Evolutionary conservation across 2,329 filamentous ascomycete species (phyloP), one percentile per base, ranked within the genome.

Genomic region (Paracorniculantispora psalliotae): DNA sequence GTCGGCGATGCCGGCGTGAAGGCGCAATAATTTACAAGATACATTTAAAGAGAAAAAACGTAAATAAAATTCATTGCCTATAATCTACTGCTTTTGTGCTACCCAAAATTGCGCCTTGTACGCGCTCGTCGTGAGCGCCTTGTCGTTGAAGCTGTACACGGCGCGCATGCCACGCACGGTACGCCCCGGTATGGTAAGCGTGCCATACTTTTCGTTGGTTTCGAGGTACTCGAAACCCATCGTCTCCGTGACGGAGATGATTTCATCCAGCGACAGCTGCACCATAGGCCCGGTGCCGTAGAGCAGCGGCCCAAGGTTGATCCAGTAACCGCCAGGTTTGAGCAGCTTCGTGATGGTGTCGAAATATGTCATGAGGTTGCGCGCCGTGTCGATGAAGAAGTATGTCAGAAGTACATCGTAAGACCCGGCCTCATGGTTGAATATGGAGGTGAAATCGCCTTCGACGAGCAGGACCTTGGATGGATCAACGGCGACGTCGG

Each of bases 361-460:
- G 6, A 85, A 71, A 61, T 85, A 85, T 0, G 65, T 69, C 66
- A 83, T 73, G 1, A 84, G 66, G 57, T 85, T 85, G 0, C 81
- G 75, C 0, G 82, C 82, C 0, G 82, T 85, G 64, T 85, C 82
- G 62, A 85, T 84, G 68, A 85, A 85, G 69, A 84, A 85, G 46
- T 83, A 76, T 0, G 82, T 84, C 0, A 83, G 67, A 0, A 85
- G 68, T 1, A 76, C 71, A 56, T 85, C 81, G 65, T 75, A 84
- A 4, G 63, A 53, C 0, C 65, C 64, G 0, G 62, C 52, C 1
- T 67, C 41, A 2, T 65, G 59, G 44, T 51, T 47, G 61, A 77
- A 77, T 2, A 63, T 69, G 0, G 75, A 77, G 0, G 77, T 81
- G 62, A 85, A 85, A 63, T 85, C 82, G 0, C 81, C 82, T 63